Evolutionary conservation across 495 filamentous ascomycete genomes (phyloP), one percentile per base, ranked within the genome.

Genomic region (Parachaetomium inaequale): DNA sequence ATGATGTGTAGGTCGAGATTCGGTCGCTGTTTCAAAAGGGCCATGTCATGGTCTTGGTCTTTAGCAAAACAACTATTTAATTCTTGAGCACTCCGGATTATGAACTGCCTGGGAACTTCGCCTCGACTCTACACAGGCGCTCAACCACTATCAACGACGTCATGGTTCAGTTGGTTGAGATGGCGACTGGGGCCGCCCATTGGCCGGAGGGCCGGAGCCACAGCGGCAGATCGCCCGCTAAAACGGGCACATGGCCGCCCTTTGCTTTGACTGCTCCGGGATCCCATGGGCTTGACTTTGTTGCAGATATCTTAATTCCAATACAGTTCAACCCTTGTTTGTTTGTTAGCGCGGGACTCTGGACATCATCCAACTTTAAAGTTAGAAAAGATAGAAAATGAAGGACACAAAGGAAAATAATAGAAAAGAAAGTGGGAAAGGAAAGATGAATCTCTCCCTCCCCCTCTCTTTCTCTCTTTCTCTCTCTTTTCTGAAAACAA

Each of bases 211-310:
- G 15, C 25, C 17, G 40, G 55, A 32, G 40, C 28, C 15, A 59
- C 21, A 51, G 58, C 63, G 51, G 58, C 63, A 65, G 63, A 63
- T 55, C 65, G 51, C 43, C 51, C 57, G 32, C 58, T 63, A 63
- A 63, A 59, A 38, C 11, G 46, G 54, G 49, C 55, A 46, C 62
- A 63, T 54, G 55, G 49, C n/a, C 38, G 15, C 38, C 42, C 14
- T 26, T 51, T 50, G 14, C 32, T 34, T 21, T 45, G 25, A 4
- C 17, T 3, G 8, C 29, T 1, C 54, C 14, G 28, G 46, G 40
- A 51, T 53, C n/a, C 54, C 50, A 34, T 34, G 49, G 3, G 17
- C 7, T 29, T 32, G 28, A 2, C 17, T 21, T 28, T 14, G 12
- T 14, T 40, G 2, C 10, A 3, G 14, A 15, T 15, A 15, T 36